Conservation (phyloP, 441 rosid genomes). For the Gossypium gossypioides region DNA sequence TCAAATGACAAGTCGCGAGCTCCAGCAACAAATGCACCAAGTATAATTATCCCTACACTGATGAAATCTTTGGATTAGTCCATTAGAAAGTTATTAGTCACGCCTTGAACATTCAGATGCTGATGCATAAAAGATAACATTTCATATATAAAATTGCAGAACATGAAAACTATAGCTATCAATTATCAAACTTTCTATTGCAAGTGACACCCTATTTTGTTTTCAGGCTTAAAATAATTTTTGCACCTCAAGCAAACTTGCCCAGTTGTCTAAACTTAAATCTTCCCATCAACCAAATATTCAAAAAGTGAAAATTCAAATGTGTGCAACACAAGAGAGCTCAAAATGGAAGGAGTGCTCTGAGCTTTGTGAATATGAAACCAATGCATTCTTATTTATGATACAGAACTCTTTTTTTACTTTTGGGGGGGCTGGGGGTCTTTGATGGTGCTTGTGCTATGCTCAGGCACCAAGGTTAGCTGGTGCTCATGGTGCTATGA, state of each 20-base stretch:
- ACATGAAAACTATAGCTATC: not conserved
- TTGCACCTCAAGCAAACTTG: not conserved
- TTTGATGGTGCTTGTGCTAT: no score
- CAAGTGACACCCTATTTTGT: not conserved
- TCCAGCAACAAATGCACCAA: constrained; percentile 54
- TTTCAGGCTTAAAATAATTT: not conserved
- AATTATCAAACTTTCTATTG: not conserved
- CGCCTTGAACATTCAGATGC: not conserved
- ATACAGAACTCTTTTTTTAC: not conserved
- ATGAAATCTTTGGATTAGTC: constrained; percentile 25
- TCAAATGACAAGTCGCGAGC: constrained; percentile 56
- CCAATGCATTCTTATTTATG: not conserved
- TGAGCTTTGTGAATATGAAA: not conserved
- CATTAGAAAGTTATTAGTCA: constrained; percentile 13
- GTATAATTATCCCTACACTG: constrained; percentile 49
- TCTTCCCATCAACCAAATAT: not conserved
- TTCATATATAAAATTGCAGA: not conserved
- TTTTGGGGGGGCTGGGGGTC: no score
- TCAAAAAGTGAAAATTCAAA: not conserved
- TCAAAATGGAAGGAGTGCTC: not conserved
- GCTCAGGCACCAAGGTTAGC: no score
- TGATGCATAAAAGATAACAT: not conserved
- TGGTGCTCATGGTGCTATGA: no score
- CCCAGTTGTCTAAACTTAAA: not conserved
- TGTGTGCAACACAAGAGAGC: not conserved